These are phyloP conservation scores for Hemileccinum impolitum DNA, from an alignment of 768 basidiomycete genomes.

Conservation along the genomic window DNA sequence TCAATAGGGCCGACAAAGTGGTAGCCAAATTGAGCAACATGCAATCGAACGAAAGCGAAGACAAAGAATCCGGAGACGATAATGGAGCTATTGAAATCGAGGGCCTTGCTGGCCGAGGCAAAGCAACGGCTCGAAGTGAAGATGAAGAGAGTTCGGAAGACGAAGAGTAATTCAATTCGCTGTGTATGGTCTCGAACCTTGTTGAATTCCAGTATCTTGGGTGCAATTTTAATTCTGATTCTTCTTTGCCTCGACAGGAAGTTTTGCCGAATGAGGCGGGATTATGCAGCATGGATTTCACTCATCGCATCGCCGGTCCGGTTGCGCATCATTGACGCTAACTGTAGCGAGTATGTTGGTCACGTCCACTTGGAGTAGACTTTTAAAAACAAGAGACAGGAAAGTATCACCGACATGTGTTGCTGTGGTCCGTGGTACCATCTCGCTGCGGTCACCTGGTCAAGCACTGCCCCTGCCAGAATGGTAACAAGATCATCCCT, in stretches of 20 bases:
- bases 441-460: background rate
- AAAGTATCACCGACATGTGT: slow-evolving; percentile 2
- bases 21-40: slow-evolving; percentile 82
- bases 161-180: slow-evolving; percentile 22
- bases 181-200: slow-evolving; percentile 32
- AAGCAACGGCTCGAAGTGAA: slow-evolving; percentile 26
- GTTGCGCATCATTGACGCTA: slow-evolving; percentile 1
- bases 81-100: slow-evolving; percentile 55
- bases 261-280: slow-evolving; percentile 13
- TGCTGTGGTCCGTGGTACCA: background rate
- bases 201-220: slow-evolving; percentile 30
- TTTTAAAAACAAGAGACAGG: background rate
- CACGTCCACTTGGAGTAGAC: slow-evolving; percentile 8
- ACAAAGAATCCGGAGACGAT: slow-evolving; percentile 39
- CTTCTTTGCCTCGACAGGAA: slow-evolving; percentile 18
- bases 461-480: slow-evolving; percentile 20
- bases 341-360: slow-evolving; percentile 4
- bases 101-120: slow-evolving; percentile 41
- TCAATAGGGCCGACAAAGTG: slow-evolving; percentile 93
- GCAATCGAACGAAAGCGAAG: slow-evolving; percentile 52
- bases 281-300: slow-evolving; percentile 11
- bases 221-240: slow-evolving; percentile 17
- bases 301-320: slow-evolving; percentile 5
- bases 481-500: slow-evolving; percentile 17
- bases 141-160: slow-evolving; percentile 29